A percentile compares a stretch with the other conserved stretches of the same genome.
phyloP scores from a whole-genome alignment of 73 alveolate species.

The Effrenium voratum region DNA sequence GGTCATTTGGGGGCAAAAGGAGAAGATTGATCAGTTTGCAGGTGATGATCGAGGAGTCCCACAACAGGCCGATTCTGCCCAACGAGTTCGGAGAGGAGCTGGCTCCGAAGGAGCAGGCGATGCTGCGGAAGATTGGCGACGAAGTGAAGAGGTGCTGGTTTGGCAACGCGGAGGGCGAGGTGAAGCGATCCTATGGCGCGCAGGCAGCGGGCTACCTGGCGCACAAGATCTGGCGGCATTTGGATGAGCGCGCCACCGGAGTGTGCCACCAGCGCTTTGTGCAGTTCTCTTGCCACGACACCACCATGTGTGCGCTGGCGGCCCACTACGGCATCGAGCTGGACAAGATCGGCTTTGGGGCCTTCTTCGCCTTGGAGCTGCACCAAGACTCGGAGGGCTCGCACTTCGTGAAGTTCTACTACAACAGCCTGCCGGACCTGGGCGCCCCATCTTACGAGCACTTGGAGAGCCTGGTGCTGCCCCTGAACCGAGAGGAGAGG shows the following conservation, averaged over 20 bases:
- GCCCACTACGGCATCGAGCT: constrained; percentile 80
- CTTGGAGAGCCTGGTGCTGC: constrained; percentile 28
- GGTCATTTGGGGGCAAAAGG: no score
- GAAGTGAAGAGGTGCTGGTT: constrained; percentile 89
- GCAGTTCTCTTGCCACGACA: constrained; percentile 78
- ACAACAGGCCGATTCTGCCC: constrained; percentile 79
- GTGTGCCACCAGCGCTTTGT: constrained; percentile 87
- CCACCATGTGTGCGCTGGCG: constrained; percentile 82
- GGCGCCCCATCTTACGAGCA: constrained; percentile 61
- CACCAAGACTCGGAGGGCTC: constrained; percentile 49
- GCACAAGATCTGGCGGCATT: constrained; percentile 88
- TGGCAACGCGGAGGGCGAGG: constrained; percentile 62
- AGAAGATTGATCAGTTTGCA: no score
- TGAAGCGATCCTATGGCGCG: constrained; percentile 40
- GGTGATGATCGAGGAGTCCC: constrained; percentile 88
- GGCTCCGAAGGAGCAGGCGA: constrained; percentile 42
- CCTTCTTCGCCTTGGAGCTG: constrained; percentile 82
- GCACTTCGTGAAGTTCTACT: constrained; percentile 67
- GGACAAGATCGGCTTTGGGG: constrained; percentile 79
- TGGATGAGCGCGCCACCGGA: constrained; percentile 47
- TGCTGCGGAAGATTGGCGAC: constrained; percentile 59
- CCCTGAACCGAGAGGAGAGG: constrained; percentile 43
- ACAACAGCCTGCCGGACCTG: constrained; percentile 28
- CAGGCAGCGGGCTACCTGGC: constrained; percentile 93
- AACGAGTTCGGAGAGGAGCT: constrained; percentile 82